Base-by-base conservation (phyloP, 164 flowering plant genomes). In the Pachysandra terminalis region DNA sequence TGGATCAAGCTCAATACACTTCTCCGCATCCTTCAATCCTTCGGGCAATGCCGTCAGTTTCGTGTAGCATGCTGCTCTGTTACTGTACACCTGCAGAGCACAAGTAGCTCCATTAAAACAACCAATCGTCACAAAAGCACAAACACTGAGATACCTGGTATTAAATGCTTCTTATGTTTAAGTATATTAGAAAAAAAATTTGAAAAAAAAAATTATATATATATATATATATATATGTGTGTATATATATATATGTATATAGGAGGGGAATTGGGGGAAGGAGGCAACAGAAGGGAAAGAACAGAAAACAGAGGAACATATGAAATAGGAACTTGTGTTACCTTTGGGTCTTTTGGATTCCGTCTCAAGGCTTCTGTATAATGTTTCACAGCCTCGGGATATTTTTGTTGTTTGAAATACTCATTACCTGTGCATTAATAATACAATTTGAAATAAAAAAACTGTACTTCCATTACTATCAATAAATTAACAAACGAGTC, bases 1-100 rank as follows among this genome's bases (percentile, higher is more conserved):
- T 63, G 99, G 98, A 75, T 96, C 98, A 27, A 96, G 90, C 70
- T 96, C 99, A 73, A 96, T 88, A 79, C 99, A 96, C 76, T 91
- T 96, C 76, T 96, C 99, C 3, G 99, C 96, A 80, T 96, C 99
- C 71, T 90, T 96, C 66, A 93, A 64, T 23, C 90, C 98, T 77
- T 96, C 99, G 0, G 99, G 99, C 81, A 93, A 41, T 1, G 99
- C 99, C 35, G 87, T 93, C 67, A 93, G 77, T 70, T 96, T 93
- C 17, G 99, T 96, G 80, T 96, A 93, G 75, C 93, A 88, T 25
- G 97, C 99, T 61, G 99, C 99, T 61, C 98, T 83, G 75, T 96
- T 96, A 62, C 98, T 96, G 58, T 96, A 93, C 9, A 92, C 87
- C 99, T 96, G 83, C 25, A 64, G n/a, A n/a, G 61, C 32, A 25